phyloP scores from a whole-genome alignment of 768 basidiomycete species.

The Pulveroboletus sp. region DNA sequence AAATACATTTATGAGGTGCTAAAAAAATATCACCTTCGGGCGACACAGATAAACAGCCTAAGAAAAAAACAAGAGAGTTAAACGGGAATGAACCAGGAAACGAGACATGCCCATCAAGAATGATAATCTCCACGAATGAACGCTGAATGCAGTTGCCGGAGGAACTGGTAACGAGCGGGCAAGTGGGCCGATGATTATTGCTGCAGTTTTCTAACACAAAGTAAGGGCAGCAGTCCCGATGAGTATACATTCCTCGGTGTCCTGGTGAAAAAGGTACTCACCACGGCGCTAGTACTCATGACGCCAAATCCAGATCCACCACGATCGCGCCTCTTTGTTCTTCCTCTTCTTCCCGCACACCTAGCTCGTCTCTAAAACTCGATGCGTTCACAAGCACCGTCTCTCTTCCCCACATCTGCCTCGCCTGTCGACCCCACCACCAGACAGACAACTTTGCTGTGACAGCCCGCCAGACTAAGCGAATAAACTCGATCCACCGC shows the following conservation, averaged over 20 bases:
- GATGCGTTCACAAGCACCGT: conserved; percentile 35
- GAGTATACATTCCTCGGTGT: neutral
- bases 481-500: conserved; percentile 13
- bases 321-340: conserved; percentile 26
- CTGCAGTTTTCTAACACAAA: too few species aligned
- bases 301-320: conserved; percentile 17
- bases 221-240: neutral
- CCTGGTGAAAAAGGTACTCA: neutral
- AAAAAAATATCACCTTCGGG: too few species aligned
- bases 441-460: conserved; percentile 1
- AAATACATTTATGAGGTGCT: too few species aligned
- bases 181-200: neutral
- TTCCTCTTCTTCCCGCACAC: conserved; percentile 20
- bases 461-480: conserved; percentile 11
- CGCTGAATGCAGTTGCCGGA: too few species aligned
- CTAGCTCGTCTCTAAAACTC: conserved; percentile 12
- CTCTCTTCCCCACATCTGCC: conserved; percentile 9
- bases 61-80: neutral
- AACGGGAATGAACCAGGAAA: neutral
- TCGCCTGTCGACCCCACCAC: conserved; percentile 10
- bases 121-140: too few species aligned
- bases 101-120: too few species aligned
- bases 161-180: too few species aligned
- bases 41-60: too few species aligned
- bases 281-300: neutral